A percentile compares a stretch with the other conserved stretches of the same genome.
phyloP scores from a whole-genome alignment of 2,329 filamentous ascomycete genomes.

The Phialocephala sp. region DNA sequence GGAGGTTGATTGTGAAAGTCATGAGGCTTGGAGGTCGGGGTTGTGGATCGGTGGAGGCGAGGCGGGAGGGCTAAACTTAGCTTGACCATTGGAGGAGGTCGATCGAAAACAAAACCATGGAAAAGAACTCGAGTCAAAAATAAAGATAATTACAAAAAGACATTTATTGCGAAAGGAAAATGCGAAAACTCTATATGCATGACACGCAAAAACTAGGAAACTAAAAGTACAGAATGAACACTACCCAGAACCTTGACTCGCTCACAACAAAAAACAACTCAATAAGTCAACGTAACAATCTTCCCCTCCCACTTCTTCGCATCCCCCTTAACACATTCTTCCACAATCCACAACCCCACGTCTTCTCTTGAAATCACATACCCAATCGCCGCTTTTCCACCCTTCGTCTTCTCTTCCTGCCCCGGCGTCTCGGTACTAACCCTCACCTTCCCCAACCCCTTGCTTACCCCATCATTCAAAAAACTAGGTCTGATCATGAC shows the following conservation, averaged over 20 bases:
- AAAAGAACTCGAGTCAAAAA: neutral
- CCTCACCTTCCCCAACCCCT: slow-evolving; percentile 33
- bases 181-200: neutral
- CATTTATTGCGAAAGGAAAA: neutral
- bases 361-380: slow-evolving; percentile 45
- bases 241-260: neutral
- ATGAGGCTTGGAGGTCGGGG: neutral
- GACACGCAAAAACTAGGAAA: neutral
- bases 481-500: slow-evolving; percentile 40
- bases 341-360: slow-evolving; percentile 45
- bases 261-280: neutral
- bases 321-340: slow-evolving; percentile 30
- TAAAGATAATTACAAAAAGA: neutral
- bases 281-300: slow-evolving; percentile 29
- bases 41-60: neutral
- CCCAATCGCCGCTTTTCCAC: slow-evolving; percentile 41
- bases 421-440: slow-evolving; percentile 35
- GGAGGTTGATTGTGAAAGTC: no score
- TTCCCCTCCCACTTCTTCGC: slow-evolving; percentile 25
- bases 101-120: neutral
- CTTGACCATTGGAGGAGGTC: no score
- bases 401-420: slow-evolving; percentile 14
- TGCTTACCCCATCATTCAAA: slow-evolving; percentile 39
- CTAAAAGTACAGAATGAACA: neutral
- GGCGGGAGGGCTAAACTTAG: neutral